Conservation (phyloP, 1,284 basidiomycete species). For the Ustilago trichophora region DNA sequence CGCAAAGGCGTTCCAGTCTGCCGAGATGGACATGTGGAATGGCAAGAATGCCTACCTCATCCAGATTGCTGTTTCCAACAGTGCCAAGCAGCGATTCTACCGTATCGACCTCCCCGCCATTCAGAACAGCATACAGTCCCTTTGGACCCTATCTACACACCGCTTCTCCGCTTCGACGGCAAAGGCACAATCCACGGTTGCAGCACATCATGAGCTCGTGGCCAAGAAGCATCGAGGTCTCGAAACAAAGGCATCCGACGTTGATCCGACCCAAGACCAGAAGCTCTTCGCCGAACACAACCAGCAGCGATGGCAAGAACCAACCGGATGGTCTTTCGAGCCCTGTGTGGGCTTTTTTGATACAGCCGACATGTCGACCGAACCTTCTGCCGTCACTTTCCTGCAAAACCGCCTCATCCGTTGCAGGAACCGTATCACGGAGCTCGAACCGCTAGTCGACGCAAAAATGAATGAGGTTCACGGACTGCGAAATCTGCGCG, state of each 20-base stretch:
- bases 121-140: slow-evolving; percentile 40
- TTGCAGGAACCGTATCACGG: slow-evolving; percentile 27
- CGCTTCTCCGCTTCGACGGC: slow-evolving; percentile 21
- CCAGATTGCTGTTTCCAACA: slow-evolving; percentile 46
- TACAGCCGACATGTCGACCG: slow-evolving; percentile 47
- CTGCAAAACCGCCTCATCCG: slow-evolving; percentile 51
- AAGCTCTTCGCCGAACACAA: slow-evolving; percentile 46
- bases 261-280: slow-evolving; percentile 36
- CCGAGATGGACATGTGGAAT: slow-evolving; percentile 53
- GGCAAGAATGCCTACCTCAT: slow-evolving; percentile 55
- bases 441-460: slow-evolving; percentile 37
- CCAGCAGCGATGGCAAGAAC: slow-evolving; percentile 46
- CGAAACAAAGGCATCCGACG: slow-evolving; percentile 12
- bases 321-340: slow-evolving; percentile 46
- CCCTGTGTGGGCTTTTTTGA: slow-evolving; percentile 57
- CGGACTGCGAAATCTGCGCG: slow-evolving; percentile 47
- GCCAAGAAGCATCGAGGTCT: slow-evolving; percentile 16
- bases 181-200: slow-evolving; percentile 13
- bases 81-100: slow-evolving; percentile 48
- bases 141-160: slow-evolving; percentile 44
- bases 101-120: slow-evolving; percentile 36
- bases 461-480: slow-evolving; percentile 42
- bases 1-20: slow-evolving; percentile 34
- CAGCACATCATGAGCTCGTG: slow-evolving; percentile 30
- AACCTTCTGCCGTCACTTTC: slow-evolving; percentile 33